Percentiles rank a stretch among this genome's conserved stretches.
These are phyloP conservation scores for Begonia fuchsioides DNA, from an alignment of 306 rosid species.

Conservation along the genomic window DNA sequence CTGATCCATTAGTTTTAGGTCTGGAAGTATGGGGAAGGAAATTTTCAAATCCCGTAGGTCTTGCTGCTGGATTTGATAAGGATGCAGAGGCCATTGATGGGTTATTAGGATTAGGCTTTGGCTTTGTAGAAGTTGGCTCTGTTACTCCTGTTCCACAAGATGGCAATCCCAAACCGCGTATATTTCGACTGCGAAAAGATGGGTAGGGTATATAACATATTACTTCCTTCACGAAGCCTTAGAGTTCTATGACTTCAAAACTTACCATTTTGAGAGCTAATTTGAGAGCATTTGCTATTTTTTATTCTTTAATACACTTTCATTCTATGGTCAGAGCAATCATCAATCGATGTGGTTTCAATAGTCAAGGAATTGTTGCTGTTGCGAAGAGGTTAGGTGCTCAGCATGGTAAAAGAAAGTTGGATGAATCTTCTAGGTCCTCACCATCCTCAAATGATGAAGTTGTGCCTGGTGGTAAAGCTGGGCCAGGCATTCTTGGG, in stretches of 20 bases:
- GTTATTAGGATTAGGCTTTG: constrained; percentile 79
- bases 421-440: constrained; percentile 66
- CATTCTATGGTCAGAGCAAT: constrained; percentile 50
- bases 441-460: constrained; percentile 50
- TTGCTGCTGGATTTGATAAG: constrained; percentile 98
- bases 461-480: constrained; percentile 74
- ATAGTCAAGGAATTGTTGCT: constrained; percentile 91
- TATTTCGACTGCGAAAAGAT: constrained; percentile 59
- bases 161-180: constrained; percentile 91
- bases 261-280: too few species aligned
- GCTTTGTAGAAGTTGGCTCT: constrained; percentile 95
- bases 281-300: too few species aligned
- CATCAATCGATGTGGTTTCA: constrained; percentile 92
- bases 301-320: background rate
- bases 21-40: constrained; percentile 97
- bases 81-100: constrained; percentile 93
- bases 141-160: constrained; percentile 93
- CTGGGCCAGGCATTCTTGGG: constrained; percentile 97
- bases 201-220: constrained; percentile 33
- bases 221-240: too few species aligned
- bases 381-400: constrained; percentile 90
- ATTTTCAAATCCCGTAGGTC: constrained; percentile 86
- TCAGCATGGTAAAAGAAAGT: constrained; percentile 90
- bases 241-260: too few species aligned
- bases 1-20: constrained; percentile 49